Evolutionary conservation across 495 filamentous ascomycete species (phyloP).

Genomic region (Penicillium lagena): DNA sequence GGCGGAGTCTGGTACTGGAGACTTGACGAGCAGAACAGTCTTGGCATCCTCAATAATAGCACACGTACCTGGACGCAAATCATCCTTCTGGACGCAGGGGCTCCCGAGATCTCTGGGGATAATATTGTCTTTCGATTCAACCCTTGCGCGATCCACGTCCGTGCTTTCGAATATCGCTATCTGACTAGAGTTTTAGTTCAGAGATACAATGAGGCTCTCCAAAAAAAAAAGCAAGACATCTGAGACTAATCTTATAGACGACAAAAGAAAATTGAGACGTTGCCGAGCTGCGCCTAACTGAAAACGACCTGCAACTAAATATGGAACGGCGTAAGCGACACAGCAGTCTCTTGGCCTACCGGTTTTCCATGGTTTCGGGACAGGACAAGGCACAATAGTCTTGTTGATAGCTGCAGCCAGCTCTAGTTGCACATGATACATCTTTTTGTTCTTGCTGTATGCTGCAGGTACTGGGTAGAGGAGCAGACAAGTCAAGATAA

Average conservation of each 20-base stretch:
- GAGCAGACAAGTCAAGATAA: too few relatives aligned
- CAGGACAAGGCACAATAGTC: too few relatives aligned
- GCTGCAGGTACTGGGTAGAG: too few relatives aligned
- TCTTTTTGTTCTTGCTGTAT: too few relatives aligned
- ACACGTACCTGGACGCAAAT: constrained; percentile 5
- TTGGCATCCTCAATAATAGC: constrained; percentile 5
- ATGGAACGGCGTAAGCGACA: too few relatives aligned
- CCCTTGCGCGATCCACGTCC: constrained; percentile 14
- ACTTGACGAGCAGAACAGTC: not conserved
- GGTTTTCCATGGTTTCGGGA: too few relatives aligned
- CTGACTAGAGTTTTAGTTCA: not conserved
- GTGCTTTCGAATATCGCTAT: constrained; percentile 2
- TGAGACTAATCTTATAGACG: not conserved
- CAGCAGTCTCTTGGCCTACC: too few relatives aligned
- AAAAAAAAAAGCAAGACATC: not conserved
- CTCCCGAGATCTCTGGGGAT: constrained; percentile 4
- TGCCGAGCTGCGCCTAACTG: too few relatives aligned
- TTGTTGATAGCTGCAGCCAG: too few relatives aligned
- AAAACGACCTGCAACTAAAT: too few relatives aligned
- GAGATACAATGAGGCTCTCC: not conserved
- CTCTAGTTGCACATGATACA: too few relatives aligned
- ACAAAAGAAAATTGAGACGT: too few relatives aligned
- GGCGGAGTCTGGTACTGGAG: not conserved
- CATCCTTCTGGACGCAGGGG: constrained; percentile 22
- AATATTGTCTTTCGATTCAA: not conserved